These are phyloP conservation scores for Comarum palustre DNA, from an alignment of 306 rosid genomes.

Conservation along the genomic window DNA sequence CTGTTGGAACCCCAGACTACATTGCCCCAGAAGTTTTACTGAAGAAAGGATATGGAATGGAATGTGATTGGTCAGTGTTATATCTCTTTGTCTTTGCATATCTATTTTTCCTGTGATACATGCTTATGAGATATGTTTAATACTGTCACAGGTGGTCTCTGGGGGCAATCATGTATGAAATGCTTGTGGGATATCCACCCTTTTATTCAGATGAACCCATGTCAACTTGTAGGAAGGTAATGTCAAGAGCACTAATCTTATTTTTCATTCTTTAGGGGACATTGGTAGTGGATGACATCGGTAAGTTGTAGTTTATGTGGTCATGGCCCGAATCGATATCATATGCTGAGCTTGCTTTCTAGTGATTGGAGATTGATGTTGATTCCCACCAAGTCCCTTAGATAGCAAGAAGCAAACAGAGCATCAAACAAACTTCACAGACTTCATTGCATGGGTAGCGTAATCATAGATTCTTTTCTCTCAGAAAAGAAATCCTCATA, in stretches of 20 bases:
- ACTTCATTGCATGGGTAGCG: slow-evolving; percentile 1
- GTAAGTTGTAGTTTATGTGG: not conserved
- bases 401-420: not conserved
- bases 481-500: not conserved
- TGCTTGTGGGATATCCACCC: slow-evolving; percentile 98
- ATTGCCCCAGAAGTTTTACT: slow-evolving; percentile 97
- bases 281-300: not conserved
- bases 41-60: slow-evolving; percentile 99
- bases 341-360: not conserved
- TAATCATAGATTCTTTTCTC: slow-evolving; percentile 3
- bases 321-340: not conserved
- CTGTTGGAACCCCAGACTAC: slow-evolving; percentile 97
- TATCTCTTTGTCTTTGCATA: slow-evolving; percentile 13
- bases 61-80: slow-evolving; percentile 82
- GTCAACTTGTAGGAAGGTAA: slow-evolving; percentile 98
- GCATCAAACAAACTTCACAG: slow-evolving; percentile 6
- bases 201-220: slow-evolving; percentile 97
- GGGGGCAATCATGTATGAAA: slow-evolving; percentile 98
- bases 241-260: slow-evolving; percentile 15
- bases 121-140: slow-evolving; percentile 27
- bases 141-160: slow-evolving; percentile 84
- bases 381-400: not conserved
- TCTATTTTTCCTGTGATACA: slow-evolving; percentile 16
- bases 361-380: not conserved
- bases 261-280: not conserved